Conservation (phyloP, 2,329 filamentous ascomycete species). For the Paecilomyces formosus region DNA sequence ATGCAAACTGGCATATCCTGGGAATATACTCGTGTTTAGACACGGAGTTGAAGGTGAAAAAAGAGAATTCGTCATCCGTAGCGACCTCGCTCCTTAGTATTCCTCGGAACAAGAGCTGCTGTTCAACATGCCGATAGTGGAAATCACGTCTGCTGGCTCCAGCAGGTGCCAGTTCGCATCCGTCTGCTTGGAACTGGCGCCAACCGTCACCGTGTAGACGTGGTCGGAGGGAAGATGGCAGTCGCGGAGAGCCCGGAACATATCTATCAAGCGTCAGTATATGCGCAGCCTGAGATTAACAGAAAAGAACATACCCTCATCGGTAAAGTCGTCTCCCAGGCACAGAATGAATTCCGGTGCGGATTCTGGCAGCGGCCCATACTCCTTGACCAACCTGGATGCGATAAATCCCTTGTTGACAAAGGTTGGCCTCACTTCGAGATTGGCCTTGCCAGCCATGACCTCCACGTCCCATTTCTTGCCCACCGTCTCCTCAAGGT, state of each 20-base stretch:
- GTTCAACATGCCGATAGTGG: constrained; percentile 50
- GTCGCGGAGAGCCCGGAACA: constrained; percentile 71
- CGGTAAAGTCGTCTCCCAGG: constrained; percentile 90
- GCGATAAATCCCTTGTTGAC: constrained; percentile 98
- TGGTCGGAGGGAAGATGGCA: constrained; percentile 54
- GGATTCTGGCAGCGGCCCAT: constrained; percentile 48
- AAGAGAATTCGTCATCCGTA: not conserved
- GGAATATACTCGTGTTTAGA: not conserved
- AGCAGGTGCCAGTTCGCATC: constrained; percentile 83
- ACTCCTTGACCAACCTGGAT: constrained; percentile 70
- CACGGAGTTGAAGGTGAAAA: not conserved
- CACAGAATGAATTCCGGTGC: constrained; percentile 82
- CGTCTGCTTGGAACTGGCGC: constrained; percentile 85
- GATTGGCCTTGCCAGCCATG: constrained; percentile 92
- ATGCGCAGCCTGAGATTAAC: not conserved
- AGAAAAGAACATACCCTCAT: constrained; percentile 63
- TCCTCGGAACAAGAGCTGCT: constrained; percentile 17
- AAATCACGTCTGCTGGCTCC: constrained; percentile 82
- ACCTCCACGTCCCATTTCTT: constrained; percentile 88
- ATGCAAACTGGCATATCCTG: not conserved
- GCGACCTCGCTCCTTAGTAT: not conserved
- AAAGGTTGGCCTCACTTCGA: constrained; percentile 92
- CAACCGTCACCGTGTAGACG: constrained; percentile 86
- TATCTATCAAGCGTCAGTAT: constrained; percentile 41
- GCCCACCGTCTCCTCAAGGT: constrained; percentile 68